phyloP scores from a whole-genome alignment of 129 eudicot species.

The Apium graveolens region DNA sequence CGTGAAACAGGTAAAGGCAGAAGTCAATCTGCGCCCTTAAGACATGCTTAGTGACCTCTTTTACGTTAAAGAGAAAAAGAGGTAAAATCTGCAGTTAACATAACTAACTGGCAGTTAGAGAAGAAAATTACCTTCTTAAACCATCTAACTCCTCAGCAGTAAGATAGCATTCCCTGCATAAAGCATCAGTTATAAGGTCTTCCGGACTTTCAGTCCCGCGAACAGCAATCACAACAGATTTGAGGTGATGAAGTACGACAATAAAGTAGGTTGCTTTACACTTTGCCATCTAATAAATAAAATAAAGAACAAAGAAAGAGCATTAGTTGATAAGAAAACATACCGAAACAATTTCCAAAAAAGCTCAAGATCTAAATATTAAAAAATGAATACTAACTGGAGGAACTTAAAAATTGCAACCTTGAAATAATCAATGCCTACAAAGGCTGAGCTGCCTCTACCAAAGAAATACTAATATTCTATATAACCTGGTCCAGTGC shows the following conservation, averaged over 20 bases:
- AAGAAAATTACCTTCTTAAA: conserved; percentile 36
- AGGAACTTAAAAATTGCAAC: not conserved
- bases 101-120: not conserved
- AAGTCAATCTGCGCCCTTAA: too few species aligned
- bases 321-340: not conserved
- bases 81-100: not conserved
- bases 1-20: too few species aligned
- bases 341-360: not conserved
- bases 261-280: conserved; percentile 72
- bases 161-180: conserved; percentile 60
- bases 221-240: conserved; percentile 52
- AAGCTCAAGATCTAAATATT: not conserved
- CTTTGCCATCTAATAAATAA: conserved; percentile 30
- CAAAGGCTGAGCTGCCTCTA: not conserved
- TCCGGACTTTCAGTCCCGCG: conserved; percentile 85
- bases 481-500: not conserved
- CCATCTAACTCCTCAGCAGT: conserved; percentile 51
- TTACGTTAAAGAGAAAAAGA: too few species aligned
- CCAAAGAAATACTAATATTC: not conserved
- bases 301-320: not conserved
- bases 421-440: not conserved
- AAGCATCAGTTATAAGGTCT: conserved; percentile 68
- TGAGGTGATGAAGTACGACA: conserved; percentile 50
- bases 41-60: too few species aligned
- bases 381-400: not conserved